These are phyloP conservation scores for Hypoxylon sp. DNA, from an alignment of 2,329 filamentous ascomycete genomes.

Conservation along the genomic window DNA sequence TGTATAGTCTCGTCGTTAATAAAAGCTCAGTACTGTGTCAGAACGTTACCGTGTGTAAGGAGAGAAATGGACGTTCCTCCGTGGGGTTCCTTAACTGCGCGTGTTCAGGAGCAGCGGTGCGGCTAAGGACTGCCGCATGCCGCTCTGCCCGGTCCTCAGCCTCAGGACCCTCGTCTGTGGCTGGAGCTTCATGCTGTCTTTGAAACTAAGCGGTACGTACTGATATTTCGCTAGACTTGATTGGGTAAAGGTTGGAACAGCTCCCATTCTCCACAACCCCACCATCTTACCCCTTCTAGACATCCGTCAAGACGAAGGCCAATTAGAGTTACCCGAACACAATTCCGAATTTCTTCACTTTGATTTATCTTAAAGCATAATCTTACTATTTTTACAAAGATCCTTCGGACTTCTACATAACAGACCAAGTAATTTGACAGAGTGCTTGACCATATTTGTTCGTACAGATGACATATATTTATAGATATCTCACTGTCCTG, in stretches of 20 bases:
- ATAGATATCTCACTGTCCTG: no score
- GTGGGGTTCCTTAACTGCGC: slow-evolving; percentile 28
- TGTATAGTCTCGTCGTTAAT: slow-evolving; percentile 3
- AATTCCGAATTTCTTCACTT: background rate
- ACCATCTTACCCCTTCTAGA: slow-evolving; percentile 1
- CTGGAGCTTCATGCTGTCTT: slow-evolving; percentile 26
- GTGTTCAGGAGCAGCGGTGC: slow-evolving; percentile 25
- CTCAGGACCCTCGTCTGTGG: slow-evolving; percentile 26
- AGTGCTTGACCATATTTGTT: no score
- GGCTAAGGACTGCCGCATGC: slow-evolving; percentile 14
- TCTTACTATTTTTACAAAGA: no score
- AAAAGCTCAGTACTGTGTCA: slow-evolving; percentile 18
- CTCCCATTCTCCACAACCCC: slow-evolving; percentile 11
- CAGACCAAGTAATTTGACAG: no score
- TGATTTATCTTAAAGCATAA: no score
- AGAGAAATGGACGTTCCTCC: slow-evolving; percentile 23
- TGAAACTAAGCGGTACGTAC: slow-evolving; percentile 18
- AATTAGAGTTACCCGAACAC: slow-evolving; percentile 21
- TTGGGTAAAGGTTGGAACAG: slow-evolving; percentile 7
- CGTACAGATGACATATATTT: no score
- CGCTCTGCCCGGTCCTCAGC: slow-evolving; percentile 29
- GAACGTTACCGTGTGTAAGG: slow-evolving; percentile 31
- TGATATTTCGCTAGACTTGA: slow-evolving; percentile 15
- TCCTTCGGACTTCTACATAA: no score
- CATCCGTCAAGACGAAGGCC: slow-evolving; percentile 12